phyloP scores from a whole-genome alignment of 2,329 filamentous ascomycete species.

The Penicillium sp. region DNA sequence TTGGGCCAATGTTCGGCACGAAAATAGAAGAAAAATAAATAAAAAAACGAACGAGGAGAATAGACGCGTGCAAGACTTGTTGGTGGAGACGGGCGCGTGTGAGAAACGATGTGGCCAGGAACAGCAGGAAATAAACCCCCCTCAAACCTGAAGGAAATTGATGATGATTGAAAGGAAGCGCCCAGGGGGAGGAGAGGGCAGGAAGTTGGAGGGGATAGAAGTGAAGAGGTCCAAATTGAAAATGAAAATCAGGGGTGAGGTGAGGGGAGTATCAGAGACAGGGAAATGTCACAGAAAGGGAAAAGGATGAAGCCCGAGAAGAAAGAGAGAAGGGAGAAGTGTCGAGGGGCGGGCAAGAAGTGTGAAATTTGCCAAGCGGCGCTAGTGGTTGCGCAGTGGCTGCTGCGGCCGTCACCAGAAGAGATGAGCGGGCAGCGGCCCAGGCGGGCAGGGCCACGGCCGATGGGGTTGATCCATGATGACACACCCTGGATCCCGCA shows the following conservation, averaged over 20 bases:
- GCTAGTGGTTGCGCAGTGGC: conserved; percentile 22
- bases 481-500: too few relatives aligned
- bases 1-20: too few relatives aligned
- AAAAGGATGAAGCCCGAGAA: conserved; percentile 15
- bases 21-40: background rate
- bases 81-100: conserved; percentile 5
- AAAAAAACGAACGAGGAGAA: background rate
- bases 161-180: too few relatives aligned
- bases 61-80: conserved; percentile 1
- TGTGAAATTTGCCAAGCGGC: conserved; percentile 21
- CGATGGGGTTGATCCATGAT: background rate
- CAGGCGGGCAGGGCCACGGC: background rate
- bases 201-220: conserved; percentile 5
- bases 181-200: background rate
- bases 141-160: too few relatives aligned
- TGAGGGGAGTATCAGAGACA: conserved; percentile 4
- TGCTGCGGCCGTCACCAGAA: conserved; percentile 16
- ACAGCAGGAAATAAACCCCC: too few relatives aligned
- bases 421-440: background rate
- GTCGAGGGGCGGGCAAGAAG: conserved; percentile 26
- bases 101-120: background rate
- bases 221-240: background rate
- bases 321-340: conserved; percentile 16
- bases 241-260: conserved; percentile 2
- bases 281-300: background rate